These are phyloP conservation scores for Schizochytrium sp. DNA, from an alignment of 108 stramenopile species.

Conservation along the genomic window DNA sequence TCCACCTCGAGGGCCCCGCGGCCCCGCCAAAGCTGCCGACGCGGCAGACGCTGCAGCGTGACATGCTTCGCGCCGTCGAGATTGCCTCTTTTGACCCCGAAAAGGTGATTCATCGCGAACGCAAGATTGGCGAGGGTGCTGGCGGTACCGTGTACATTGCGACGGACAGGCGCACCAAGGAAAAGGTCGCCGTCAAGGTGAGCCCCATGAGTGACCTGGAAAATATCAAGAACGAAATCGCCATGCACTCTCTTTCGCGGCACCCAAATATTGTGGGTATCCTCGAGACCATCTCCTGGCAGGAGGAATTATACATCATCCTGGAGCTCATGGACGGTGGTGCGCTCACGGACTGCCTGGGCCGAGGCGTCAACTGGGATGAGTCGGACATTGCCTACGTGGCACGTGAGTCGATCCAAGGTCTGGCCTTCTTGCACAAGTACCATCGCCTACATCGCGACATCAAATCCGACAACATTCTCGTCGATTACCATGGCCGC, in stretches of 20 bases:
- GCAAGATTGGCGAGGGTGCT: conserved; percentile 55
- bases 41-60: background rate
- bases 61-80: conserved; percentile 24
- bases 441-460: conserved; percentile 53
- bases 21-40: conserved; percentile 28
- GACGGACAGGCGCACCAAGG: conserved; percentile 27
- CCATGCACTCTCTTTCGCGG: conserved; percentile 49
- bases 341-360: conserved; percentile 35
- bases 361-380: conserved; percentile 12
- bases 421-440: background rate
- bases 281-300: conserved; percentile 7
- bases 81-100: conserved; percentile 43
- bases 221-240: conserved; percentile 56
- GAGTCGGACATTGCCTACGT: conserved; percentile 9
- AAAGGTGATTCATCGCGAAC: conserved; percentile 37
- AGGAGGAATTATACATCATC: background rate
- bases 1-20: conserved; percentile 53
- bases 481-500: conserved; percentile 33
- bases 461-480: conserved; percentile 60
- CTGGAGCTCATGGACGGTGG: conserved; percentile 18
- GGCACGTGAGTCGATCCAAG: background rate
- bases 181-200: conserved; percentile 49
- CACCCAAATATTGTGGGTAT: conserved; percentile 52
- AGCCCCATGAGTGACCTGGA: conserved; percentile 46
- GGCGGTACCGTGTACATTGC: conserved; percentile 49